Evolutionary conservation across 805 yeast species (phyloP), one percentile per base, ranked within the genome.

Genomic region (Vanderwaltozyma polyspora): DNA sequence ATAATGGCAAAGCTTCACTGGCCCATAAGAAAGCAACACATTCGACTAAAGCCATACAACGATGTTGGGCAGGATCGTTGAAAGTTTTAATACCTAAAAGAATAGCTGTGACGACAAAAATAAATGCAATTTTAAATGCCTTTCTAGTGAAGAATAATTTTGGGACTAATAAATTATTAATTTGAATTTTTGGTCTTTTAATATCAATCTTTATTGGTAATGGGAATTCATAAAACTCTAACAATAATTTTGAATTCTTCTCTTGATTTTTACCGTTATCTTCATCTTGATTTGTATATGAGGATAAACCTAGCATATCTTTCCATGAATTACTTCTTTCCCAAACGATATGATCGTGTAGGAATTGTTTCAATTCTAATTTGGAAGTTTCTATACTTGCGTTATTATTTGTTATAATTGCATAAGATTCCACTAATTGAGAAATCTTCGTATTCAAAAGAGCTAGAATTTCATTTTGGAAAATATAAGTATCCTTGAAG

Each of bases 241-340:
- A 28, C 12, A 46, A 46, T 43, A 57, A 55, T 24, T 60, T 49
- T 31, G 54, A 55, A 25, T 45, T 43, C 16, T 49, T 40, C 13
- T 52, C 55, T 15, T 53, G 41, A n/a, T 36, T 33, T 18, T 32
- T 32, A 13, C 38, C 38, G 7, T 24, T 28, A 3, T 30, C 33
- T 23, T 38, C 42, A 14, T 36, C 28, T 12, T 45, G 44, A 28
- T 19, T 18, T 16, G 22, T 21, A 14, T 35, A 26, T 7, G 38
- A 35, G 51, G 84, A 94, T 49, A 87, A 61, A 6, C 91, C 89
- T 43, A 87, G 72, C 79, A 89, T 77, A 54, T 87, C 95, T 48
- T 91, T 76, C 97, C 97, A 87, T 14, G 86, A 94, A 0, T 95
- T 87, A 52, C 83, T 83, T 59, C 97, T 72, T 60, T 87, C 96